phyloP scores from a whole-genome alignment of 2,329 filamentous ascomycete species.

The Torrubiellomyces zombiae region DNA sequence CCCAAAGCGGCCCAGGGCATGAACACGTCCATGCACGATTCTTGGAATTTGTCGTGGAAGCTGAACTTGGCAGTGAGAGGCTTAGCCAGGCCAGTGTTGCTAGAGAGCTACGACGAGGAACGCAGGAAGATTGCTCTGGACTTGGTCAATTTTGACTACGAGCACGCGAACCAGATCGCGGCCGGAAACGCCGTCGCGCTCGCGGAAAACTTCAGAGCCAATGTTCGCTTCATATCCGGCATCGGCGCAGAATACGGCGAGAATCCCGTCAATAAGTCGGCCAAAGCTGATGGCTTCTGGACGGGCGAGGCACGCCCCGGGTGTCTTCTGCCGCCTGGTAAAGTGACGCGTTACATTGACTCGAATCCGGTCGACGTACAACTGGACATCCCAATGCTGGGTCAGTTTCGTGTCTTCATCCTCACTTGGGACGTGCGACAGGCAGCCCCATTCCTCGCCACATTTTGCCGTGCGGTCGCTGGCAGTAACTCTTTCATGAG shows the following conservation, averaged over 20 bases:
- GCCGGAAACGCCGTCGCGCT: slow-evolving; percentile 46
- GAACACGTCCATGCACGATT: slow-evolving; percentile 46
- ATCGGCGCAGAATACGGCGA: slow-evolving; percentile 45
- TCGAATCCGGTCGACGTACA: slow-evolving; percentile 65
- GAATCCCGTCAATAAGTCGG: slow-evolving; percentile 33
- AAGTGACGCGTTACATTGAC: slow-evolving; percentile 58
- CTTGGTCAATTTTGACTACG: slow-evolving; percentile 41
- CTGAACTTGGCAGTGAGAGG: slow-evolving; percentile 36
- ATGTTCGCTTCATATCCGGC: slow-evolving; percentile 58
- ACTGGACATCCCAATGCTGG: slow-evolving; percentile 60
- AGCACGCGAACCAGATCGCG: slow-evolving; percentile 40
- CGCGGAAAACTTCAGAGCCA: slow-evolving; percentile 51
- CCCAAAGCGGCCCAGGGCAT: slow-evolving; percentile 55
- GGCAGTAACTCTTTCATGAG: slow-evolving; percentile 37
- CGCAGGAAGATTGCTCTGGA: slow-evolving; percentile 44
- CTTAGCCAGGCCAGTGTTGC: slow-evolving; percentile 33
- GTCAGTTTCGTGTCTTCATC: slow-evolving; percentile 63
- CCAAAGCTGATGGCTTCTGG: slow-evolving; percentile 16
- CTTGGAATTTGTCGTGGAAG: slow-evolving; percentile 42
- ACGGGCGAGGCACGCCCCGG: slow-evolving; percentile 35
- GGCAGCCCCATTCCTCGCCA: slow-evolving; percentile 39
- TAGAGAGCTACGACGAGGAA: slow-evolving; percentile 46
- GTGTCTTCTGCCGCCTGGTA: slow-evolving; percentile 46
- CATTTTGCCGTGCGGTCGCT: slow-evolving; percentile 38
- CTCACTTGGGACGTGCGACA: slow-evolving; percentile 45